A percentile compares a stretch with the other conserved stretches of the same genome.
Conservation (phyloP, 139 green algal genomes). For the Chlorella sorokiniana region DNA sequence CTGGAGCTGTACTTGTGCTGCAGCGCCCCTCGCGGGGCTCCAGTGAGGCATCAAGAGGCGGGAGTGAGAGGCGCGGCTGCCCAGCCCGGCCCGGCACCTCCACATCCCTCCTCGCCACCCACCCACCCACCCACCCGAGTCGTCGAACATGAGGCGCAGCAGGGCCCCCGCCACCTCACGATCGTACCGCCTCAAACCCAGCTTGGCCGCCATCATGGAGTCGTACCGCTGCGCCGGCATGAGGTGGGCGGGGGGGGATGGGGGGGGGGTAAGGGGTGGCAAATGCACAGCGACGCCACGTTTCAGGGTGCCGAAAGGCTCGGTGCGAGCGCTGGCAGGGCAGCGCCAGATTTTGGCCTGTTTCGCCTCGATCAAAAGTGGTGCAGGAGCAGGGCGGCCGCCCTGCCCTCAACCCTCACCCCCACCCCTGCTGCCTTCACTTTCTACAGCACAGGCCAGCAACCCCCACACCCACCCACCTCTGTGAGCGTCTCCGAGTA, state of each 20-base stretch:
- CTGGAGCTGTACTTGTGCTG: too few species aligned
- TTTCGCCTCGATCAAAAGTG: not conserved
- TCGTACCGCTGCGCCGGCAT: constrained; percentile 47
- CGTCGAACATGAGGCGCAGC: constrained; percentile 23
- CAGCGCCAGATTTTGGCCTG: too few species aligned
- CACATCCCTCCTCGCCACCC: not conserved
- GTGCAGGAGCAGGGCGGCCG: not conserved
- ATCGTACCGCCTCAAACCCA: constrained; percentile 76
- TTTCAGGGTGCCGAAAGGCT: not conserved
- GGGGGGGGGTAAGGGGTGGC: not conserved
- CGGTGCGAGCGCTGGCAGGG: too few species aligned
- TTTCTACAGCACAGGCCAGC: not conserved
- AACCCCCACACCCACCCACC: not conserved
- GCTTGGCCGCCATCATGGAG: constrained; percentile 66
- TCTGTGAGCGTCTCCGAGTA: constrained; percentile 60
- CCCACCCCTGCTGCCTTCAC: not conserved
- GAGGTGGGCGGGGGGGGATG: not conserved
- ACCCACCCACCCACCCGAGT: not conserved
- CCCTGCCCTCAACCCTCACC: not conserved
- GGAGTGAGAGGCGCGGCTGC: not conserved
- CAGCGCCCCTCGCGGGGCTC: too few species aligned
- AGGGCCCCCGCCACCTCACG: constrained; percentile 40
- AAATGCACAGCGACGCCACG: not conserved
- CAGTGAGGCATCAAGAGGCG: not conserved
- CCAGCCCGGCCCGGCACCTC: too few species aligned